Base-by-base conservation (phyloP, 768 basidiomycete genomes). In the Russula vinacea region DNA sequence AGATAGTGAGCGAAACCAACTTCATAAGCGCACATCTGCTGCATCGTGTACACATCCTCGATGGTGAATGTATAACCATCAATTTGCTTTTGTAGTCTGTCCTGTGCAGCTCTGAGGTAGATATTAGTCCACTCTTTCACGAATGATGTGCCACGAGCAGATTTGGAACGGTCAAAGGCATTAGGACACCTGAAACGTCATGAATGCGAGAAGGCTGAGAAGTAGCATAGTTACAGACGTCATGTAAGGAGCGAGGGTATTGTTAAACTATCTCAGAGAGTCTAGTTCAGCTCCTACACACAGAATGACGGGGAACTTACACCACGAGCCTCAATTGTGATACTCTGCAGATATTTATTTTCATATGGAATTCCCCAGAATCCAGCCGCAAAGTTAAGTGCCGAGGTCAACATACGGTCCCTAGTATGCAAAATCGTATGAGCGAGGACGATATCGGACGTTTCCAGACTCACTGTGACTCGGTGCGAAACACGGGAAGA, bases 1-100 rank as follows among this genome's bases (percentile, higher is more conserved):
- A n/a, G 37, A n/a, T 24, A 29, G 37, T 35, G 26, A n/a, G 19
- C 3, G 13, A 62, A 14, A 69, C 76, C 19, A 56, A 87, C 89
- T 81, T 94, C 92, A 68, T 93, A 94, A 7, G 91, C 84, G 69
- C 93, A 94, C 74, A 89, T 78, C 73, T 90, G 86, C 70, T 92
- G 91, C 80, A 93, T 84, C 11, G 79, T 81, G 65, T 87, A 93
- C 1, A 89, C 77, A 67, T 94, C 90, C 67, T 87, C 83, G 35
- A 84, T 79, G 8, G 78, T 79, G 45, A 94, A 73, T 3, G 84
- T 75, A 58, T 86, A 84, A 3, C 90, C 92, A 9, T 77, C 67
- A 16, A 94, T 61, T 60, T 85, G 77, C 5, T 76, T 74, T 58
- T 84, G 80, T 7, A 97, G 73, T 24, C 94, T 79, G 62, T 78